These are phyloP conservation scores for Penicillium expansum DNA, from an alignment of 2,329 filamentous ascomycete genomes.

Conservation along the genomic window DNA sequence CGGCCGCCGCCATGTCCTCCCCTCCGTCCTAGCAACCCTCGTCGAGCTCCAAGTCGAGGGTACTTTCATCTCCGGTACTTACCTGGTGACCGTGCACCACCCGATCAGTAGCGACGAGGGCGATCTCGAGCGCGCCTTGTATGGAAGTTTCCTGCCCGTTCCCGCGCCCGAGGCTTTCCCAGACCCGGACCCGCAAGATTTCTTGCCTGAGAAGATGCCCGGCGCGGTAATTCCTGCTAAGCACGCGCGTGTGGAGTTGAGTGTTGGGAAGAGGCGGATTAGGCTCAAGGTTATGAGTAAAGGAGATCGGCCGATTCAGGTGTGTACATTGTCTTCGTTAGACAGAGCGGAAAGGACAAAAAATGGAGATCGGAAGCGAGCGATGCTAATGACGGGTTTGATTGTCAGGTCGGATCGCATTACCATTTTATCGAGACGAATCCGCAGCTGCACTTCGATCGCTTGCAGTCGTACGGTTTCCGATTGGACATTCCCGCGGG, in stretches of 20 bases:
- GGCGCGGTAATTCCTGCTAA: constrained; percentile 75
- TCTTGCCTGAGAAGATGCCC: constrained; percentile 66
- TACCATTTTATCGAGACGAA: constrained; percentile 98
- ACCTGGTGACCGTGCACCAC: constrained; percentile 90
- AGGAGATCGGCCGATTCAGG: constrained; percentile 87
- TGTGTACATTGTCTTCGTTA: constrained; percentile 36
- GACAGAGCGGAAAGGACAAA: too few relatives aligned
- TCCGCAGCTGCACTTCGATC: constrained; percentile 83
- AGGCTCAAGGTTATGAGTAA: constrained; percentile 75
- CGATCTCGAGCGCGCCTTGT: constrained; percentile 79
- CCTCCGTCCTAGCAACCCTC: constrained; percentile 74
- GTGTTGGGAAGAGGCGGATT: constrained; percentile 70
- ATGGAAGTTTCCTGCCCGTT: constrained; percentile 84
- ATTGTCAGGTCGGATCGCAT: constrained; percentile 70
- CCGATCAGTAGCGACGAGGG: constrained; percentile 84
- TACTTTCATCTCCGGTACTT: constrained; percentile 86
- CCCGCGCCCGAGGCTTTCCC: constrained; percentile 69
- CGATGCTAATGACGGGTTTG: not conserved
- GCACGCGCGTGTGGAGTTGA: constrained; percentile 65
- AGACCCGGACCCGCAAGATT: constrained; percentile 61
- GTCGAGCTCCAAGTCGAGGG: constrained; percentile 89
- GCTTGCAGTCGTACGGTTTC: constrained; percentile 75
- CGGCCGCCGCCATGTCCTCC: constrained; percentile 84
- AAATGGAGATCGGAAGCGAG: not conserved
- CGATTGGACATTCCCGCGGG: constrained; percentile 87